Evolutionary conservation across 345 rosid genomes (phyloP).

Genomic region (Adansonia digitata): DNA sequence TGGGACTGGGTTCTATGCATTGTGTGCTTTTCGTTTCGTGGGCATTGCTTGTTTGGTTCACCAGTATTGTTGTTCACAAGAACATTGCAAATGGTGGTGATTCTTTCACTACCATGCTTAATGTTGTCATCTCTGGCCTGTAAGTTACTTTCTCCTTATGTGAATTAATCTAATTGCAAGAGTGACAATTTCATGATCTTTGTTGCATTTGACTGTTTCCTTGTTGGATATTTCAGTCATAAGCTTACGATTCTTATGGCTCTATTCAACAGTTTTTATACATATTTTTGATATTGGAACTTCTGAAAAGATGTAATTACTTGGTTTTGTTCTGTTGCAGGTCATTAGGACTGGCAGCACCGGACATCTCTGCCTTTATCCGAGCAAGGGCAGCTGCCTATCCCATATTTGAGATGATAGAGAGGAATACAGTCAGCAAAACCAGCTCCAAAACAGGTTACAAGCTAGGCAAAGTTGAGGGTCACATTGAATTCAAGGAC

Average conservation of each 20-base stretch:
- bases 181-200: too few relatives aligned
- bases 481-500: slow-evolving; percentile 72
- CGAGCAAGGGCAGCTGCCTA: slow-evolving; percentile 86
- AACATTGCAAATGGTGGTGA: slow-evolving; percentile 76
- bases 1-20: slow-evolving; percentile 85
- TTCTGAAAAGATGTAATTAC: background rate
- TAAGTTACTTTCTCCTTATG: slow-evolving; percentile 29
- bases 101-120: slow-evolving; percentile 98
- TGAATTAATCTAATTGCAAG: background rate
- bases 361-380: slow-evolving; percentile 72
- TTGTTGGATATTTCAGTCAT: background rate
- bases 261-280: too few relatives aligned
- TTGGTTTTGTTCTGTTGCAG: slow-evolving; percentile 30
- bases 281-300: too few relatives aligned
- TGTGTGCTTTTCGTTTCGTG: slow-evolving; percentile 84
- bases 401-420: slow-evolving; percentile 93
- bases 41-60: slow-evolving; percentile 94
- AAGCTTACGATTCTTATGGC: background rate
- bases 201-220: too few relatives aligned
- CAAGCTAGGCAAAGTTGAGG: slow-evolving; percentile 54
- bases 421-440: slow-evolving; percentile 58
- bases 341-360: slow-evolving; percentile 93
- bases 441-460: slow-evolving; percentile 48
- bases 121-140: slow-evolving; percentile 93
- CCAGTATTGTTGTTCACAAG: slow-evolving; percentile 82